Base-by-base conservation (phyloP, 2,329 filamentous ascomycete species). In the Arthroderma uncinatum region DNA sequence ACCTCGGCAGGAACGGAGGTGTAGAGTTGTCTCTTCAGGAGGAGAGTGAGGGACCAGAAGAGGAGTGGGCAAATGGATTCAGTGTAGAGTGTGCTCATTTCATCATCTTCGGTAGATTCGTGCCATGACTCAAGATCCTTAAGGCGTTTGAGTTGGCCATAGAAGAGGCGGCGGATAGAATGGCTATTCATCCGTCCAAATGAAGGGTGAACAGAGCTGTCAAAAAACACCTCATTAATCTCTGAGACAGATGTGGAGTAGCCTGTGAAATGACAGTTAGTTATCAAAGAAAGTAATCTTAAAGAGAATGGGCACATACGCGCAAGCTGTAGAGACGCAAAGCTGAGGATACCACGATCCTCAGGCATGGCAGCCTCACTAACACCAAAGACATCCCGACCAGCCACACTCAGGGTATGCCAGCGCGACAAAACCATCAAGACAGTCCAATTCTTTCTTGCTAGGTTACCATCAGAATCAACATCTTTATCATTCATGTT, bases 21-120 rank as follows among this genome's bases (percentile, higher is more conserved):
- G 54, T 68, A 73, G 39, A 74, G 67, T 57, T 74, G 72, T 21
- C 73, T 71, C 58, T 73, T 74, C 55, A 74, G 69, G 39, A 74
- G 64, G 8, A 74, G 62, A 12, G 70, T 69, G 9, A 73, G 63
- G 14, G 68, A 73, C 73, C 73, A 74, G 62, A 73, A 74, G 12
- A 74, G 64, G 33, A 74, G 71, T 28, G 67, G 64, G 40, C 72
- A 72, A 10, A 74, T 61, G 40, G 68, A 71, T 48, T 73, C 69
- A 12, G 69, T 62, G 34, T 70, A 69, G 40, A 61, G 59, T 8
- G 65, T 63, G 40, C 64, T 61, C 25, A 62, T 54, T 6, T 62
- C 61, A 53, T 66, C 64, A 48, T 68, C 67, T 9, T 62, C 56
- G 28, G 62, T 59, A 16, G 65, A 58, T 5, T 66, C 62, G 33